A percentile compares a stretch with the other conserved stretches of the same genome.
Evolutionary conservation across 176 grass and related monocot genomes (phyloP).

Genomic region (Triticum dicoccoides): DNA sequence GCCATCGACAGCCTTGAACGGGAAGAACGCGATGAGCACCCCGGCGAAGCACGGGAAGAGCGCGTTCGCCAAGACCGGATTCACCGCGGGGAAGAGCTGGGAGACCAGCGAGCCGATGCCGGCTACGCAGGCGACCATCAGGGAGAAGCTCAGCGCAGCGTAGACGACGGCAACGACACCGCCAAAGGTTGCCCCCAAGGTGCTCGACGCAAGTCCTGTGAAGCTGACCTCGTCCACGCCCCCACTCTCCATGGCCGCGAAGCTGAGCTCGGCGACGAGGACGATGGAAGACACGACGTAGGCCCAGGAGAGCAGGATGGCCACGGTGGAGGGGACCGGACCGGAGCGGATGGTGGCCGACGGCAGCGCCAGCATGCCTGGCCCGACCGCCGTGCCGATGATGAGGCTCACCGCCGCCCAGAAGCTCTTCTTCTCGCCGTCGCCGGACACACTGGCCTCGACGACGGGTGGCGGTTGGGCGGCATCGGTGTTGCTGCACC

Average conservation of each 20-base stretch:
- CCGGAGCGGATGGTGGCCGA: slow-evolving; percentile 76
- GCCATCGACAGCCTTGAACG: slow-evolving; percentile 66
- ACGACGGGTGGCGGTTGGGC: neutral
- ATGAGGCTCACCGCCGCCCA: slow-evolving; percentile 80
- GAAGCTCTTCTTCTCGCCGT: slow-evolving; percentile 51
- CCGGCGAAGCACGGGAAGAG: slow-evolving; percentile 63
- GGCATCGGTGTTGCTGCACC: neutral
- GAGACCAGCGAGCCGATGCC: slow-evolving; percentile 62
- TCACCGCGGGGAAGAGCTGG: slow-evolving; percentile 49
- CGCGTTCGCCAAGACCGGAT: slow-evolving; percentile 40
- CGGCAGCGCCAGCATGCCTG: slow-evolving; percentile 76
- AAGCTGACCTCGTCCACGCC: slow-evolving; percentile 73
- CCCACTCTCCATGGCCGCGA: slow-evolving; percentile 52
- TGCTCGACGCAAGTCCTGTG: slow-evolving; percentile 71
- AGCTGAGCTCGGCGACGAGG: slow-evolving; percentile 77
- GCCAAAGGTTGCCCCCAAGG: slow-evolving; percentile 46
- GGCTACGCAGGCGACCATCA: slow-evolving; percentile 63
- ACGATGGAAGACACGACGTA: slow-evolving; percentile 79
- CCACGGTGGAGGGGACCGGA: slow-evolving; percentile 39
- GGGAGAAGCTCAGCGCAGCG: slow-evolving; percentile 75
- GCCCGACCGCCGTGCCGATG: slow-evolving; percentile 71
- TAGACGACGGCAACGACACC: slow-evolving; percentile 54
- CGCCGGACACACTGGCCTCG: neutral
- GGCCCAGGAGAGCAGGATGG: slow-evolving; percentile 73
- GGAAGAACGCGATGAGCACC: slow-evolving; percentile 65